A percentile compares a stretch with the other conserved stretches of the same genome.
These are phyloP conservation scores for Asterella californica DNA, from an alignment of 225 moss, liverwort and hornwort genomes.

Conservation along the genomic window DNA sequence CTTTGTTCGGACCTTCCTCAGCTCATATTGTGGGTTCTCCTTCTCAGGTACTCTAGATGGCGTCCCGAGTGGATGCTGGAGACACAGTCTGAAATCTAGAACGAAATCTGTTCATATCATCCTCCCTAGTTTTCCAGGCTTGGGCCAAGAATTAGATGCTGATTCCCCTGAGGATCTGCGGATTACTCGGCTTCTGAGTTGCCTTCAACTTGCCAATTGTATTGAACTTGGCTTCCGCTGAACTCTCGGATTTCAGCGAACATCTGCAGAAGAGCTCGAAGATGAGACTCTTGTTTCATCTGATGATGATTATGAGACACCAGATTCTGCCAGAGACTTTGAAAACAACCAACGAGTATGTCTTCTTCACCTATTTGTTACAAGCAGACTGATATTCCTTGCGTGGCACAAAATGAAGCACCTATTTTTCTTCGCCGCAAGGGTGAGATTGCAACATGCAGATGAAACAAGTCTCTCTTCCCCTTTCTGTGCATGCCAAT, in stretches of 20 bases:
- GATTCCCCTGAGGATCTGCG: neutral
- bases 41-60: slow-evolving; percentile 22
- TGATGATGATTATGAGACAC: slow-evolving; percentile 14
- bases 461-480: neutral
- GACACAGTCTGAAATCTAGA: neutral
- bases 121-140: neutral
- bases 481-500: neutral
- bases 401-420: slow-evolving; percentile 15
- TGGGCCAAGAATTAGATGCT: neutral
- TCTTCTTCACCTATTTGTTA: slow-evolving; percentile 12
- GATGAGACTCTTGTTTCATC: slow-evolving; percentile 18
- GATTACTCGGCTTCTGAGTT: neutral
- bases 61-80: neutral
- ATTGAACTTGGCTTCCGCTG: slow-evolving; percentile 12
- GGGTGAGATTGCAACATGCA: slow-evolving; percentile 9
- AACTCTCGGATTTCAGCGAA: slow-evolving; percentile 21
- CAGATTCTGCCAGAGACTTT: slow-evolving; percentile 18
- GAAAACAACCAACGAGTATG: slow-evolving; percentile 24
- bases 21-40: slow-evolving; percentile 29
- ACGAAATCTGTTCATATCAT: neutral
- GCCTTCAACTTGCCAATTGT: neutral
- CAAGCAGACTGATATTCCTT: slow-evolving; percentile 15
- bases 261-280: slow-evolving; percentile 19
- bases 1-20: slow-evolving; percentile 31
- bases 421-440: slow-evolving; percentile 11